Conservation (phyloP, 2,329 filamentous ascomycete genomes). For the Calonectria henricotiae region DNA sequence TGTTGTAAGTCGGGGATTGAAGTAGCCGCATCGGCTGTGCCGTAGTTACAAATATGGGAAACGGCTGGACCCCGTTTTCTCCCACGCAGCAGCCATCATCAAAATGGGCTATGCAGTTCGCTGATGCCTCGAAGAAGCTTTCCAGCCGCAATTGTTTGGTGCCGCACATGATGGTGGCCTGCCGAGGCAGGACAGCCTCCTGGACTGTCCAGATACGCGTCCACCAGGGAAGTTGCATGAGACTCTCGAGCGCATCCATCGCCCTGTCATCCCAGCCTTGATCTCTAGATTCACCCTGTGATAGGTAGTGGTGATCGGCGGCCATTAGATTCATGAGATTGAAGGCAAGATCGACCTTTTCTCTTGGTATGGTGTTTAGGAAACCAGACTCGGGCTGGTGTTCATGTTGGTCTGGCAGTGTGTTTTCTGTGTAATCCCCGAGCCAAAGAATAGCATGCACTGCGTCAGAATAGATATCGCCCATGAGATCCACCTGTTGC, state of each 20-base stretch:
- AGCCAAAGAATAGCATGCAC: constrained; percentile 29
- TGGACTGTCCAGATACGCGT: constrained; percentile 5
- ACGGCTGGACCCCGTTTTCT: not conserved
- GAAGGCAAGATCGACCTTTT: constrained; percentile 9
- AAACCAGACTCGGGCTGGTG: not conserved
- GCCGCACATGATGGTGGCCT: not conserved
- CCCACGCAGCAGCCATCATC: constrained; percentile 7
- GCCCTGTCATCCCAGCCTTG: not conserved
- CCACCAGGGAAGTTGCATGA: constrained; percentile 13
- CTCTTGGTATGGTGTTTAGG: constrained; percentile 1
- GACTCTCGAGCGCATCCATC: constrained; percentile 6
- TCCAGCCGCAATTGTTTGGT: not conserved
- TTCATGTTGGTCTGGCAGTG: not conserved
- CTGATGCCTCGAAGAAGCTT: constrained; percentile 1
- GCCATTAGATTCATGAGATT: constrained; percentile 10
- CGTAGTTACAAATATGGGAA: not conserved
- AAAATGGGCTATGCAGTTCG: constrained; percentile 2
- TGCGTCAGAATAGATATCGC: constrained; percentile 24
- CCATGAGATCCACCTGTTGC: constrained; percentile 23
- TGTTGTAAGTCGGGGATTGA: constrained; percentile 13
- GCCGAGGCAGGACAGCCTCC: not conserved
- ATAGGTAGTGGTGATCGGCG: constrained; percentile 2
- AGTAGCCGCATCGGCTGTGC: constrained; percentile 2
- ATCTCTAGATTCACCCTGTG: not conserved
- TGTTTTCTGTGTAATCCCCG: constrained; percentile 9